Evolutionary conservation across 2,329 filamentous ascomycete species (phyloP).

Genomic region (Didymella pomorum): DNA sequence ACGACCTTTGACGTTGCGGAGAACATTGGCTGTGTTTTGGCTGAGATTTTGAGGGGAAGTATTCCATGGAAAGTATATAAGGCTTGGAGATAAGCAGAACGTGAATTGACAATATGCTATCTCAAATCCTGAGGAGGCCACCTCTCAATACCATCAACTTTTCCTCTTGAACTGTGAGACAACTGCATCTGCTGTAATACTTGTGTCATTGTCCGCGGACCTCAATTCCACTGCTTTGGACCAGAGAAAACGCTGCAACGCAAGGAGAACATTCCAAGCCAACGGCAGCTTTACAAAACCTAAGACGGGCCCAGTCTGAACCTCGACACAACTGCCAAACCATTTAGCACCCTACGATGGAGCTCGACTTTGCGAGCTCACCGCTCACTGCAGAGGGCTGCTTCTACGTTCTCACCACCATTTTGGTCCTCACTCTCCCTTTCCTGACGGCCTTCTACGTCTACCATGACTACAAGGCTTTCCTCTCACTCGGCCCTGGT

Average conservation of each 20-base stretch:
- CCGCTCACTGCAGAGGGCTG: conserved; percentile 16
- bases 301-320: background rate
- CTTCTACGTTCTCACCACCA: conserved; percentile 28
- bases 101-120: background rate
- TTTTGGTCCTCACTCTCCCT: conserved; percentile 38
- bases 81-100: background rate
- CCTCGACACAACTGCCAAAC: background rate
- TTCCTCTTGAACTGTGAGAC: background rate
- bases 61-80: conserved; percentile 11
- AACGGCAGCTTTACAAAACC: background rate
- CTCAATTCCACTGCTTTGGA: conserved; percentile 6
- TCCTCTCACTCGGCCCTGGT: conserved; percentile 78
- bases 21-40: conserved; percentile 13
- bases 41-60: conserved; percentile 3
- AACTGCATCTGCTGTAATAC: conserved; percentile 4
- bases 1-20: conserved; percentile 21
- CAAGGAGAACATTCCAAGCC: background rate
- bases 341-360: conserved; percentile 1
- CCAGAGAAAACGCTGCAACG: background rate
- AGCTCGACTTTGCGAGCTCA: background rate
- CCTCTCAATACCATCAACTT: background rate
- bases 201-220: conserved; percentile 18
- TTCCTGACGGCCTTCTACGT: conserved; percentile 52
- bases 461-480: conserved; percentile 77
- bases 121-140: too few species aligned